These are phyloP conservation scores for Colletotrichum cereale DNA, from an alignment of 2,329 filamentous ascomycete genomes.

Conservation along the genomic window DNA sequence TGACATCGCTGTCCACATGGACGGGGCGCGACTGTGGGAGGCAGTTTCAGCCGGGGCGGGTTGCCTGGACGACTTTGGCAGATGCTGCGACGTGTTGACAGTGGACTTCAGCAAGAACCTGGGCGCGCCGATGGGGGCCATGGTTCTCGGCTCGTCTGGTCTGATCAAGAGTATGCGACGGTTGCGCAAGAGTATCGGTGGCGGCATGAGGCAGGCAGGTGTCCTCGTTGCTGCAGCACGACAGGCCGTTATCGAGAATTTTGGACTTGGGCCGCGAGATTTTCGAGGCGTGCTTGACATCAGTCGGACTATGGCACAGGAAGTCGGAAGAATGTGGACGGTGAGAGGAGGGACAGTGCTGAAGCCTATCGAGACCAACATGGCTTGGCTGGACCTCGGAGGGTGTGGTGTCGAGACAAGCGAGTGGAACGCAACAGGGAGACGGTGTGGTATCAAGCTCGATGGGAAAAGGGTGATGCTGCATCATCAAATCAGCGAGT, in stretches of 20 bases:
- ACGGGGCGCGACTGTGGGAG: slow-evolving; percentile 67
- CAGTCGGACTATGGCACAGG: slow-evolving; percentile 69
- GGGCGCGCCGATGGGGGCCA: slow-evolving; percentile 64
- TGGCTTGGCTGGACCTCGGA: slow-evolving; percentile 73
- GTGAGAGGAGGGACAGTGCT: slow-evolving; percentile 71
- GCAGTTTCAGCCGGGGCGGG: slow-evolving; percentile 58
- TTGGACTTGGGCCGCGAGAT: slow-evolving; percentile 61
- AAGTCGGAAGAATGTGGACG: slow-evolving; percentile 73
- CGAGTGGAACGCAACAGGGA: slow-evolving; percentile 28
- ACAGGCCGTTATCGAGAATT: slow-evolving; percentile 84
- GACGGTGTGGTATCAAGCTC: slow-evolving; percentile 13
- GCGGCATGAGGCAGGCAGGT: slow-evolving; percentile 81
- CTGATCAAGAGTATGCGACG: slow-evolving; percentile 78
- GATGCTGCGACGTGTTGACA: slow-evolving; percentile 69
- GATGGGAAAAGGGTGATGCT: slow-evolving; percentile 32
- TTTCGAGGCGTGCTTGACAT: slow-evolving; percentile 56
- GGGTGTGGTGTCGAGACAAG: background rate
- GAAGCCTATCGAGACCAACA: slow-evolving; percentile 80
- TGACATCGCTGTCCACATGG: slow-evolving; percentile 61
- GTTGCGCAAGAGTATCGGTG: slow-evolving; percentile 85
- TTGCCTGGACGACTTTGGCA: slow-evolving; percentile 55
- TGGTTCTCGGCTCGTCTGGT: slow-evolving; percentile 58
- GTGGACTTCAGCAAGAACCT: slow-evolving; percentile 67
- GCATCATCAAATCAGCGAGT: slow-evolving; percentile 33
- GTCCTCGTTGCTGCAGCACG: slow-evolving; percentile 81